phyloP scores from a whole-genome alignment of 768 basidiomycete species.

The Goffeauzyma gilvescens region DNA sequence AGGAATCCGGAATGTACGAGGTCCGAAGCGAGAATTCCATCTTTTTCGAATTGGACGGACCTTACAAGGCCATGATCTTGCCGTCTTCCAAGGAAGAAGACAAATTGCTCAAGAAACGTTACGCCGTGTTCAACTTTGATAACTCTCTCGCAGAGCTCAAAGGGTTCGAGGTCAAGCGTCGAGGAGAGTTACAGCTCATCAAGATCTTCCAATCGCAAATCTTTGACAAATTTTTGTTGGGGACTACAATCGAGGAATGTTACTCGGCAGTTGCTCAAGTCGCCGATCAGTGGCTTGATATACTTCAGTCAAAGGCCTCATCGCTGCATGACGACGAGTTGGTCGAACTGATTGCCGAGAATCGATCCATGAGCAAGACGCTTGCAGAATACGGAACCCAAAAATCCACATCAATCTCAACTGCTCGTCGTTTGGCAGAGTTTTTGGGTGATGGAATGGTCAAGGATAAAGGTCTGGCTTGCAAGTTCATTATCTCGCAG shows the following conservation, averaged over 20 bases:
- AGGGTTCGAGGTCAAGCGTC: slow-evolving; percentile 94
- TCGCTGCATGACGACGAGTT: slow-evolving; percentile 75
- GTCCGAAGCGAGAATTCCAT: slow-evolving; percentile 93
- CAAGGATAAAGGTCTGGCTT: slow-evolving; percentile 95
- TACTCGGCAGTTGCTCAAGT: slow-evolving; percentile 82
- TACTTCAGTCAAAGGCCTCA: slow-evolving; percentile 71
- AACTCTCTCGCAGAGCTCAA: slow-evolving; percentile 94
- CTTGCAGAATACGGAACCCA: slow-evolving; percentile 87
- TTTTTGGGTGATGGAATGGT: slow-evolving; percentile 98
- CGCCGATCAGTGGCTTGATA: slow-evolving; percentile 93
- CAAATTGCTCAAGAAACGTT: slow-evolving; percentile 92
- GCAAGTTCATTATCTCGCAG: slow-evolving; percentile 95
- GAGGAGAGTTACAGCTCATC: slow-evolving; percentile 93
- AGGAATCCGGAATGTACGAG: slow-evolving; percentile 61
- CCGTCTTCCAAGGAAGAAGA: slow-evolving; percentile 99
- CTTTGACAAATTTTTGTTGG: slow-evolving; percentile 91
- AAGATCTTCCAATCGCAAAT: slow-evolving; percentile 98
- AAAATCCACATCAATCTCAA: slow-evolving; percentile 96
- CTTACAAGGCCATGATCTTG: slow-evolving; percentile 96
- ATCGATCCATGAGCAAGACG: slow-evolving; percentile 91
- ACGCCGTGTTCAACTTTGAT: slow-evolving; percentile 96
- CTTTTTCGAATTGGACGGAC: slow-evolving; percentile 97
- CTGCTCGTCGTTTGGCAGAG: slow-evolving; percentile 81
- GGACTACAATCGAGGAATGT: slow-evolving; percentile 81
- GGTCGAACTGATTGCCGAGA: slow-evolving; percentile 94